Evolutionary conservation across 2,329 filamentous ascomycete genomes (phyloP).

Genomic region (Pyrenophora teres): DNA sequence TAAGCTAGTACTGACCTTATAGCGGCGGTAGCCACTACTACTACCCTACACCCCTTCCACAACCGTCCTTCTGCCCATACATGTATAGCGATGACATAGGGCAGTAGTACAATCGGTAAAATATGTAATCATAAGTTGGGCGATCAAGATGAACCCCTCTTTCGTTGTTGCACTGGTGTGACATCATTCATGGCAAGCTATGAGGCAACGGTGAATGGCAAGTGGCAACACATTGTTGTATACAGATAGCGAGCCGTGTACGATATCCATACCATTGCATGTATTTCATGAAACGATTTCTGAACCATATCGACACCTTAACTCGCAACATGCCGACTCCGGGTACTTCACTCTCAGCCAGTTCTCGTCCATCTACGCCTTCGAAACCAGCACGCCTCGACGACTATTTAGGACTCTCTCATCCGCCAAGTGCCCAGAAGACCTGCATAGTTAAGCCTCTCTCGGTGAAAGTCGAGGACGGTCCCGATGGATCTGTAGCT

Average conservation of each 20-base stretch:
- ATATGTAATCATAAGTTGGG: no score
- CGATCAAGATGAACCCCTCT: no score
- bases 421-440: neutral
- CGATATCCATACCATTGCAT: no score
- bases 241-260: neutral
- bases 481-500: neutral
- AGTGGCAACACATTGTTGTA: neutral
- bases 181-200: neutral
- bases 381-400: neutral
- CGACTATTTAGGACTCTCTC: conserved; percentile 1
- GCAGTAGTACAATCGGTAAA: no score
- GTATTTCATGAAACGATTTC: neutral
- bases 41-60: no score
- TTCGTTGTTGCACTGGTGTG: neutral
- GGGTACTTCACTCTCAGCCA: neutral
- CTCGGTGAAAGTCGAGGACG: neutral
- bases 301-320: neutral
- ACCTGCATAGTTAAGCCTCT: conserved; percentile 1
- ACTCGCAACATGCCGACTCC: conserved; percentile 1
- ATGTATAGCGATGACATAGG: no score
- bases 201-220: neutral
- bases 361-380: neutral
- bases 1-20: no score
- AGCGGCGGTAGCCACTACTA: no score
- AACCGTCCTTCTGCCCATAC: no score